Evolutionary conservation across 257 asterid species (phyloP).

Genomic region (Eucommia ulmoides): DNA sequence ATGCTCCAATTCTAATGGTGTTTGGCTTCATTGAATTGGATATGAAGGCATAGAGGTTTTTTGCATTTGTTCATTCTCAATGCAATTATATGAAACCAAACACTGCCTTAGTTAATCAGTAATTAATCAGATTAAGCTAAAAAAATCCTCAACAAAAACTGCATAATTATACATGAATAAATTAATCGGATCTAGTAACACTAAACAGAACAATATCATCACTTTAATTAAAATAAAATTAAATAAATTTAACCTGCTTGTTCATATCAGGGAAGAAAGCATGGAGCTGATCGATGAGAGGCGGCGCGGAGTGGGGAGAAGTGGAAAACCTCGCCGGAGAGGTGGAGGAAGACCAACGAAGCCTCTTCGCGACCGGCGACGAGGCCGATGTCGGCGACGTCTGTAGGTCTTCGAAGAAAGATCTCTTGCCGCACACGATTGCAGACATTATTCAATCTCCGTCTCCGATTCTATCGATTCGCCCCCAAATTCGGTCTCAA

Average conservation of each 20-base stretch:
- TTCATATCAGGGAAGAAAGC: conserved; percentile 47
- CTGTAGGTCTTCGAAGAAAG: conserved; percentile 64
- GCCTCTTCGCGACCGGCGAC: conserved; percentile 45
- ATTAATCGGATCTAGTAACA: not conserved
- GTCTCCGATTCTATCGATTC: not conserved
- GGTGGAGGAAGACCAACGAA: conserved; percentile 38
- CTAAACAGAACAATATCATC: not conserved
- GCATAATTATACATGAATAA: not conserved
- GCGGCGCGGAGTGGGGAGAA: conserved; percentile 20
- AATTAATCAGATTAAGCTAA: not conserved
- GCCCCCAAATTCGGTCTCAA: not conserved
- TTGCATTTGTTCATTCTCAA: not conserved
- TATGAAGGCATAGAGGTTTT: too few relatives aligned
- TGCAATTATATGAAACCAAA: not conserved
- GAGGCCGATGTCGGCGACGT: conserved; percentile 43
- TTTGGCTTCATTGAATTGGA: too few relatives aligned
- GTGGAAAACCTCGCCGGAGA: conserved; percentile 37
- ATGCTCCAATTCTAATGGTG: too few relatives aligned
- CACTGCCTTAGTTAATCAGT: not conserved
- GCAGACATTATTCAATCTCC: conserved; percentile 50
- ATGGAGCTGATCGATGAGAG: conserved; percentile 35
- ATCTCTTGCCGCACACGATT: conserved; percentile 67
- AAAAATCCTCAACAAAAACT: not conserved
- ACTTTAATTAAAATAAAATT: too few relatives aligned
- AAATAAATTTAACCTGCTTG: conserved; percentile 20